Percentiles rank a stretch among this genome's conserved stretches.
These are phyloP conservation scores for Ceratocystis harringtonii DNA, from an alignment of 2,329 filamentous ascomycete genomes.

Conservation along the genomic window DNA sequence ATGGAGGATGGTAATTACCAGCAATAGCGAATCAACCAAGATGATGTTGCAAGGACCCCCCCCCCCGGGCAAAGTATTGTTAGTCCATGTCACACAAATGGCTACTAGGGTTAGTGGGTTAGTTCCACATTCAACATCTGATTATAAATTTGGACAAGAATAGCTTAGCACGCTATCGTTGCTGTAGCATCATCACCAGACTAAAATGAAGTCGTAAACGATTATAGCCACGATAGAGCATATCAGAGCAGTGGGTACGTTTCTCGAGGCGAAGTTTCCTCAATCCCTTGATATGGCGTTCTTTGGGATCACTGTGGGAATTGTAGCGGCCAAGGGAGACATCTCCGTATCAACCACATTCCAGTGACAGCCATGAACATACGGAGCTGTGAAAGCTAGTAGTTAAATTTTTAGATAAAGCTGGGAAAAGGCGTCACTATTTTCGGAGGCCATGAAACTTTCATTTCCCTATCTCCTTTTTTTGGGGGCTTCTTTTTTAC, in stretches of 20 bases:
- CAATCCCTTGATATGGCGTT: not conserved
- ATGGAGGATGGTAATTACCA: not conserved
- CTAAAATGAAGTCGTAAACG: not conserved
- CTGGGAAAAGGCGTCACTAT: not conserved
- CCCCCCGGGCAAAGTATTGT: no score
- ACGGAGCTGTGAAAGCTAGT: not conserved
- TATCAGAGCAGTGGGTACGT: not conserved
- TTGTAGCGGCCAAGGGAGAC: not conserved
- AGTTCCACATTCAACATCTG: not conserved
- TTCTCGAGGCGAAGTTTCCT: not conserved
- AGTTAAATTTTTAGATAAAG: not conserved
- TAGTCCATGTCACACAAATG: no score
- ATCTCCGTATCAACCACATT: conserved; percentile 6
- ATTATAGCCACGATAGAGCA: not conserved
- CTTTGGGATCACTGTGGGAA: not conserved
- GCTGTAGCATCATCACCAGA: not conserved
- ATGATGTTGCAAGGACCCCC: no score
- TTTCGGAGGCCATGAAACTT: not conserved
- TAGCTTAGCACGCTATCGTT: not conserved
- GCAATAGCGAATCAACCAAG: no score
- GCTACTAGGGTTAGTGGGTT: not conserved
- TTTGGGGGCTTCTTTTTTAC: not conserved
- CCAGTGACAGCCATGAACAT: not conserved
- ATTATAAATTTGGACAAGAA: not conserved
- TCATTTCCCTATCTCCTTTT: not conserved